These are phyloP conservation scores for Candida silvicultrix DNA, from an alignment of 805 yeast species.

Conservation along the genomic window DNA sequence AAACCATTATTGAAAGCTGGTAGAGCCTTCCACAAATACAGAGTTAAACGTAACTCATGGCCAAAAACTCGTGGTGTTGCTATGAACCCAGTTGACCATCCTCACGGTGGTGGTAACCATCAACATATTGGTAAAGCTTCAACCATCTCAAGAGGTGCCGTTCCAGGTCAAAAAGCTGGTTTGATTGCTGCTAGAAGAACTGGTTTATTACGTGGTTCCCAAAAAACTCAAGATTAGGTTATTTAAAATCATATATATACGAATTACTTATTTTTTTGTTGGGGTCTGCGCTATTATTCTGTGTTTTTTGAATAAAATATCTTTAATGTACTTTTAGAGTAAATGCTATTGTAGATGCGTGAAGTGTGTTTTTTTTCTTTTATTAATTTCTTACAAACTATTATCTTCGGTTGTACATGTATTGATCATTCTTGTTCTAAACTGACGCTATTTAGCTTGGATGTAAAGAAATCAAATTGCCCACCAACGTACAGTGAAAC, in stretches of 20 bases:
- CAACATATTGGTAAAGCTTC: constrained; percentile 99
- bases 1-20: constrained; percentile 99
- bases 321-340: constrained; percentile 3
- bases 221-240: constrained; percentile 75
- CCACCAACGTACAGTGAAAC: constrained; percentile 15
- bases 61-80: constrained; percentile 99
- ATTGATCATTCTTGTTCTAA: too few species aligned
- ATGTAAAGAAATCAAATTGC: constrained; percentile 11
- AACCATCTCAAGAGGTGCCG: constrained; percentile 98
- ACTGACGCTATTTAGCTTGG: constrained; percentile 4
- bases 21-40: constrained; percentile 99
- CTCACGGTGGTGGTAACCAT: constrained; percentile 99
- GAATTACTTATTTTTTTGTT: constrained; percentile 16
- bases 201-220: constrained; percentile 99
- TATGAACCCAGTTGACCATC: constrained; percentile 99
- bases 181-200: constrained; percentile 99
- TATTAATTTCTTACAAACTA: too few species aligned
- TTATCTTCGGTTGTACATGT: too few species aligned
- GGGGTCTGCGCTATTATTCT: constrained; percentile 17
- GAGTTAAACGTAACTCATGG: constrained; percentile 99
- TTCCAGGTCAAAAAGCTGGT: constrained; percentile 99
- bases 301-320: constrained; percentile 16
- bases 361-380: too few species aligned
- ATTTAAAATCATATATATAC: constrained; percentile 20
- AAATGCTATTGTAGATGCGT: not conserved